Evolutionary conservation across 805 yeast species (phyloP).

Genomic region (Wickerhamomyces tratensis): DNA sequence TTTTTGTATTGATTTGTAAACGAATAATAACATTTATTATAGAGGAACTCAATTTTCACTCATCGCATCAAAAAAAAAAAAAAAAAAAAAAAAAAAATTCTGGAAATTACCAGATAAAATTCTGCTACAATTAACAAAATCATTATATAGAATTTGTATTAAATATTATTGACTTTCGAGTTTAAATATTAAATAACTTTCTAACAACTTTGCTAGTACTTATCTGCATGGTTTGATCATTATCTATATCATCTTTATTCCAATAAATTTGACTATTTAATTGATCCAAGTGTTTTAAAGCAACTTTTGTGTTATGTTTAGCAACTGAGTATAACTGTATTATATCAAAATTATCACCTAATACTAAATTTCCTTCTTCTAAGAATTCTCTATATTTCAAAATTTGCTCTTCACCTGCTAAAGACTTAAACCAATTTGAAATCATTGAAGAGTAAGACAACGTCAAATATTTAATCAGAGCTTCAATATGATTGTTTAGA

Average conservation of each 20-base stretch:
- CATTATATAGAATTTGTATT: too few species aligned
- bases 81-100: too few species aligned
- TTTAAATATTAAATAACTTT: conserved; percentile 17
- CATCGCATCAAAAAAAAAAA: too few species aligned
- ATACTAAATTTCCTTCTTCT: conserved; percentile 6
- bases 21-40: too few species aligned
- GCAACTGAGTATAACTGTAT: conserved; percentile 22
- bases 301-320: conserved; percentile 19
- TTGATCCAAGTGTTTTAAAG: conserved; percentile 18
- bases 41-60: too few species aligned
- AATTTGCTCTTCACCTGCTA: conserved; percentile 20
- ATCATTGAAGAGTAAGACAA: neutral
- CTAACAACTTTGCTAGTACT: conserved; percentile 16
- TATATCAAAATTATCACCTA: conserved; percentile 27
- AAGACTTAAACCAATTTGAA: conserved; percentile 20
- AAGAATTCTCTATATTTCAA: conserved; percentile 16
- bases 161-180: too few species aligned
- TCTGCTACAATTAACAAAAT: too few species aligned
- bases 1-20: neutral
- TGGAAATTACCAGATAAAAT: too few species aligned
- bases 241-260: neutral
- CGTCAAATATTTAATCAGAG: neutral
- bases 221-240: neutral
- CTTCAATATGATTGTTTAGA: conserved; percentile 9
- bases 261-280: neutral